phyloP scores from a whole-genome alignment of 2,329 filamentous ascomycete species.

The Alternaria infectoria region DNA sequence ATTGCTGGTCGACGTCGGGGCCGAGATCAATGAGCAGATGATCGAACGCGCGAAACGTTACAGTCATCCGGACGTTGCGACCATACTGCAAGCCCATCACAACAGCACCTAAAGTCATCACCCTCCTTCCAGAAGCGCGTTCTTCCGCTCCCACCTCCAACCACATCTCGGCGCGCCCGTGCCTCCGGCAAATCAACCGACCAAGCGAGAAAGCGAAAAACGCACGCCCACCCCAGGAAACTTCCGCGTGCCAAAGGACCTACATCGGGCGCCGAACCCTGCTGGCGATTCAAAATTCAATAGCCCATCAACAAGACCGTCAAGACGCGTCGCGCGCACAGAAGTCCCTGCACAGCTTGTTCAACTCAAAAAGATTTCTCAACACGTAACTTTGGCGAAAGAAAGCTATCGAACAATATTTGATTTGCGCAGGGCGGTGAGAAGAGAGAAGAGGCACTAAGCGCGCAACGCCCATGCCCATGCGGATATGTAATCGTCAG shows the following conservation, averaged over 20 bases:
- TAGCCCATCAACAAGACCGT: background rate
- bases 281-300: background rate
- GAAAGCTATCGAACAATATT: background rate
- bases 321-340: background rate
- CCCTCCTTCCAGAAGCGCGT: background rate
- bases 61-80: background rate
- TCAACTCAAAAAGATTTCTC: background rate
- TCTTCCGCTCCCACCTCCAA: background rate
- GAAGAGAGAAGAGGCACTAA: background rate
- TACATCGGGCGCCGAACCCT: background rate
- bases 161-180: background rate
- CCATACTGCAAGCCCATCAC: background rate
- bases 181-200: background rate
- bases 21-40: background rate
- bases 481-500: background rate
- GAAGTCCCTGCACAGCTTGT: background rate
- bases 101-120: background rate
- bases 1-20: background rate
- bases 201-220: background rate
- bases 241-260: background rate
- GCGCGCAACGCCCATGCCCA: background rate
- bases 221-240: background rate
- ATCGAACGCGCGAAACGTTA: background rate
- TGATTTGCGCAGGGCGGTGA: background rate
- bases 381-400: background rate